Conservation (phyloP, 139 green algal species). For the Auxenochlorella protothecoides region DNA sequence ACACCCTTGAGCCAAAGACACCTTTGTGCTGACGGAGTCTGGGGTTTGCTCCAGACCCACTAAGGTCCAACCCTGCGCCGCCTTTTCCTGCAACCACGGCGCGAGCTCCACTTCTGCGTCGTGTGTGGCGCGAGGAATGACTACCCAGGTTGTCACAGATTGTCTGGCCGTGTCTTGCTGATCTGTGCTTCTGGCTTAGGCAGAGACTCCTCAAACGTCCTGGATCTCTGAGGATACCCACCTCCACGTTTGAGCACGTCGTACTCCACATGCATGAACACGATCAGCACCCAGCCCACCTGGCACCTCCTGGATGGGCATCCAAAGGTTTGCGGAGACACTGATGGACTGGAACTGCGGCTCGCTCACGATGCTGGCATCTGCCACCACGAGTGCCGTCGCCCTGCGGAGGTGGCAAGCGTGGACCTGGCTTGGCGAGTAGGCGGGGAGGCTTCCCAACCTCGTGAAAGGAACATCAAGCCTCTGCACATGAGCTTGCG, state of each 20-base stretch:
- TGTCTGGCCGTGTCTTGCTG: no score
- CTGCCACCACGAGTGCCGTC: conserved; percentile 57
- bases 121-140: no score
- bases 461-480: no score
- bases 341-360: conserved; percentile 55
- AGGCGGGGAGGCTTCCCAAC: no score
- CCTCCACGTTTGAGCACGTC: no score
- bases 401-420: conserved; percentile 40
- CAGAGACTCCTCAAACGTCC: no score
- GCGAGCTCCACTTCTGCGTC: conserved; percentile 34
- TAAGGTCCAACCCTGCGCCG: conserved; percentile 53
- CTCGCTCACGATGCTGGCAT: conserved; percentile 44
- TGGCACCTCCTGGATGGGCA: conserved; percentile 69
- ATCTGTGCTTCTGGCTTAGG: no score
- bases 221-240: no score
- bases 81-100: conserved; percentile 51
- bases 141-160: no score
- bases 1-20: neutral
- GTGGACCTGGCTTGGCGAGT: no score
- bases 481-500: no score
- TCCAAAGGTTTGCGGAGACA: conserved; percentile 83
- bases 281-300: neutral
- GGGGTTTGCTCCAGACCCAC: conserved; percentile 86
- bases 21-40: conserved; percentile 33
- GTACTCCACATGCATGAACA: no score